Evolutionary conservation across 1,284 basidiomycete species (phyloP).

Genomic region (Tetrapyrgos nigripes): DNA sequence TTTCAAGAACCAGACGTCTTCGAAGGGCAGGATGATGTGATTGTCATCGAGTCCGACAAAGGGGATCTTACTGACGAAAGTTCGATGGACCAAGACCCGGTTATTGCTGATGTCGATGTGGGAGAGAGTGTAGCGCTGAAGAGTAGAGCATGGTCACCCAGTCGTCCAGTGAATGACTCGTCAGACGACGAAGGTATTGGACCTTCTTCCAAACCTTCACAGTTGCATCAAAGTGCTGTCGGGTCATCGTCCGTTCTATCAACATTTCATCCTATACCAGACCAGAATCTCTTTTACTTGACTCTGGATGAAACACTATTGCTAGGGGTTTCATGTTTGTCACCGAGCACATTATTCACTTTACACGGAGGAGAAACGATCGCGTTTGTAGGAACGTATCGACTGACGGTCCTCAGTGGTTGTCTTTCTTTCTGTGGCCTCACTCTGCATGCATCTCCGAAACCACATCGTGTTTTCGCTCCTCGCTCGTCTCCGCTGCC

Average conservation of each 20-base stretch:
- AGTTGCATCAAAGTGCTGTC: slow-evolving; percentile 1
- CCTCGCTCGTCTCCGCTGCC: slow-evolving; percentile 74
- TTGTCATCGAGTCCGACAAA: slow-evolving; percentile 43
- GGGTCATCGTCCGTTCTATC: slow-evolving; percentile 37
- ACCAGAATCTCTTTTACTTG: slow-evolving; percentile 54
- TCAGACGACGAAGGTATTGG: slow-evolving; percentile 55
- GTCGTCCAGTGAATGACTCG: slow-evolving; percentile 53
- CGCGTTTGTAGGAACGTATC: slow-evolving; percentile 65
- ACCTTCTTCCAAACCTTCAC: slow-evolving; percentile 7
- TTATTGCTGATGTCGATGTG: background rate
- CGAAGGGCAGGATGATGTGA: slow-evolving; percentile 42
- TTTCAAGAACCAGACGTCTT: slow-evolving; percentile 42
- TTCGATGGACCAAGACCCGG: slow-evolving; percentile 5
- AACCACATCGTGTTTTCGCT: slow-evolving; percentile 60
- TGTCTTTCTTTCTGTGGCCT: slow-evolving; percentile 58
- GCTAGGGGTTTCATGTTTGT: slow-evolving; percentile 29
- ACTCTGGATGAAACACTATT: slow-evolving; percentile 40
- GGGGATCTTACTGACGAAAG: slow-evolving; percentile 16
- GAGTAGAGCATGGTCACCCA: slow-evolving; percentile 58
- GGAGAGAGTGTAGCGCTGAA: slow-evolving; percentile 5
- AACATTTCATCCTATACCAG: slow-evolving; percentile 48
- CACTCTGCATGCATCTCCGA: slow-evolving; percentile 39
- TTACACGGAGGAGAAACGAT: slow-evolving; percentile 54
- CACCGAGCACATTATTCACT: slow-evolving; percentile 42
- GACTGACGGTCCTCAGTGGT: slow-evolving; percentile 61